Evolutionary conservation across 192 early-diverging fungal genomes (phyloP).

Genomic region (Rhizophagus sp.): DNA sequence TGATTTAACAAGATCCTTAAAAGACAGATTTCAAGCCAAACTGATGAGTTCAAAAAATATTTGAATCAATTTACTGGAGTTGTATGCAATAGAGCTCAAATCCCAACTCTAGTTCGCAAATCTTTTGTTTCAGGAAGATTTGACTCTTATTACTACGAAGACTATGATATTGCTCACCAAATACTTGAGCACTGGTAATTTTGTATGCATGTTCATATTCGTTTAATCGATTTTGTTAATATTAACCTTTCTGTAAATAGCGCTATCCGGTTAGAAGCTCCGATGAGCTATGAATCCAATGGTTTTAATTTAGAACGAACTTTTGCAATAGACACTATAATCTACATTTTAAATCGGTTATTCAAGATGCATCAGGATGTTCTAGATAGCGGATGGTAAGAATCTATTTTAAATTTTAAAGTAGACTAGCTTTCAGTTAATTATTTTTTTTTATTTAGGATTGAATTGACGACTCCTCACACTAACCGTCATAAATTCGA

Average conservation of each 20-base stretch:
- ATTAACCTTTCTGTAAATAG: conserved; percentile 30
- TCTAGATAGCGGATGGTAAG: conserved; percentile 26
- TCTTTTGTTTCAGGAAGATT: conserved; percentile 24
- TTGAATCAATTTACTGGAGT: conserved; percentile 20
- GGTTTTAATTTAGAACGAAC: conserved; percentile 16
- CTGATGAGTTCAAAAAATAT: neutral
- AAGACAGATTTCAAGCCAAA: conserved; percentile 21
- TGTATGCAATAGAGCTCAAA: neutral
- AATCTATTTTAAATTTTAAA: conserved; percentile 23
- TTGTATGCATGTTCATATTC: conserved; percentile 22
- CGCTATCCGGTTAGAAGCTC: conserved; percentile 26
- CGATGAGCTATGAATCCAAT: conserved; percentile 8
- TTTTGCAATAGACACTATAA: conserved; percentile 23
- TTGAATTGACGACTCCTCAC: conserved; percentile 14
- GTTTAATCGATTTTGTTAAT: conserved; percentile 12
- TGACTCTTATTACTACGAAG: conserved; percentile 21
- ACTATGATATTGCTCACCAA: conserved; percentile 15
- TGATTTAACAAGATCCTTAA: conserved; percentile 9
- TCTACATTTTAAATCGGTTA: conserved; percentile 30
- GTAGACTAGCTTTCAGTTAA: conserved; percentile 9
- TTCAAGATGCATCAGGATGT: conserved; percentile 20
- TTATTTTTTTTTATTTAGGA: conserved; percentile 16
- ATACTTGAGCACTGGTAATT: conserved; percentile 24
- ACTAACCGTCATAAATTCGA: conserved; percentile 22
- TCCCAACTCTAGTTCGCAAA: conserved; percentile 27